Base-by-base conservation (phyloP, 768 basidiomycete genomes). In the Suillus lakei region DNA sequence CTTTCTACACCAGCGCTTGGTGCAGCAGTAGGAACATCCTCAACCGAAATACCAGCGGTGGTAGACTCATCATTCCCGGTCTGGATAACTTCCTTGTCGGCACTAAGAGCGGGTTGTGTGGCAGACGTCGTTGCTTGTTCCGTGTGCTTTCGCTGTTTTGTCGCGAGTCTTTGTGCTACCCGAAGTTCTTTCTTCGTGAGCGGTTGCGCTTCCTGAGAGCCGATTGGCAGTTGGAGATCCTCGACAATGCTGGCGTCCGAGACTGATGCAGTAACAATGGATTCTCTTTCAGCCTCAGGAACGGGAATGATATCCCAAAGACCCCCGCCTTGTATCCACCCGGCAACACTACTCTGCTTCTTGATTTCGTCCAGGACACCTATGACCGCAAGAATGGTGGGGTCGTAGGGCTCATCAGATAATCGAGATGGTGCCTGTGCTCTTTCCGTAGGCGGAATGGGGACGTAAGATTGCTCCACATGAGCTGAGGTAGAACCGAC, bases 361-460 rank as follows among this genome's bases (percentile, higher is more conserved):
- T 87, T 89, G 16, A 88, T 67, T 16, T 77, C 79, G 55, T 91
- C 88, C 28, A 93, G 76, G 16, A 92, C 79, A 9, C 91, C 91
- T 16, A 92, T 77, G 13, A 91, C 83, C 0, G 88, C 90, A 1
- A 93, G 81, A 23, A 76, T 79, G 0, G 83, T 88, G 55, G 79
- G 77, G 73, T 92, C 91, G 68, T 77, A 79, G 3, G 71, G 67
- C 4, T 70, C 68, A 2, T 67, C 69, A 55, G 46, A 53, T 34
- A 4, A 60, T 13, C 28, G 55, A 23, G 67, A 53, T 32, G 18
- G 48, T 18, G n/a, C 18, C 32, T 4, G 26, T 9, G 23, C 21
- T 9, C 28, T 3, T 64, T 39, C 9, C 15, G 12, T 10, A 23
- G 41, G 26, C 5, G 16, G 28, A 13, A 41, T 64, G 21, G 60